These are phyloP conservation scores for Suillus ampliporus DNA, from an alignment of 768 basidiomycete species.

Conservation along the genomic window DNA sequence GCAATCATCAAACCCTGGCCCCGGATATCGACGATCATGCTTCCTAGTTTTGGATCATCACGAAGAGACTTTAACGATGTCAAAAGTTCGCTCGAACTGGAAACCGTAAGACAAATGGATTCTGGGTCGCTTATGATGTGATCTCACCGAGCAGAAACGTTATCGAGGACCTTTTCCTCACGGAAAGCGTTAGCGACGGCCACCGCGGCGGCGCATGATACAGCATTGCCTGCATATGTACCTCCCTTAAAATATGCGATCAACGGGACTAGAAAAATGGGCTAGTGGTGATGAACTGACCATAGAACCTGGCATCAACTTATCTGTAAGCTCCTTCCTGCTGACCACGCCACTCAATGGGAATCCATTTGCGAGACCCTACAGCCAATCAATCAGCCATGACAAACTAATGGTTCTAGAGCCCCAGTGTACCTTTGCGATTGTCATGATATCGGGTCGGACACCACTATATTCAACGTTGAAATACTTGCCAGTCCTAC, in stretches of 20 bases:
- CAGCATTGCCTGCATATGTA: slow-evolving; percentile 92
- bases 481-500: slow-evolving; percentile 83
- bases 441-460: slow-evolving; percentile 84
- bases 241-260: slow-evolving; percentile 60
- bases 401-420: not conserved
- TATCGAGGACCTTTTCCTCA: slow-evolving; percentile 82
- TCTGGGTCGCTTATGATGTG: not conserved
- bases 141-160: slow-evolving; percentile 72
- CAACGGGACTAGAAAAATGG: not conserved
- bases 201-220: slow-evolving; percentile 88
- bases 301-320: slow-evolving; percentile 79
- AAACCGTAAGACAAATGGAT: not conserved
- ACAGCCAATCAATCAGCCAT: slow-evolving; percentile 14
- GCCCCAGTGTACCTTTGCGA: slow-evolving; percentile 72
- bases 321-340: slow-evolving; percentile 81
- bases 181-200: slow-evolving; percentile 80
- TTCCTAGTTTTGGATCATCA: slow-evolving; percentile 52
- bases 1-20: slow-evolving; percentile 91
- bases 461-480: slow-evolving; percentile 85
- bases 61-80: slow-evolving; percentile 60
- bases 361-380: slow-evolving; percentile 92
- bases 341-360: slow-evolving; percentile 88
- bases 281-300: slow-evolving; percentile 40
- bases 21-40: slow-evolving; percentile 83
- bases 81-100: slow-evolving; percentile 77